Percentiles rank a stretch among this genome's conserved stretches.
These are phyloP conservation scores for Hypomyces rosellus DNA, from an alignment of 2,329 filamentous ascomycete species.

Conservation along the genomic window DNA sequence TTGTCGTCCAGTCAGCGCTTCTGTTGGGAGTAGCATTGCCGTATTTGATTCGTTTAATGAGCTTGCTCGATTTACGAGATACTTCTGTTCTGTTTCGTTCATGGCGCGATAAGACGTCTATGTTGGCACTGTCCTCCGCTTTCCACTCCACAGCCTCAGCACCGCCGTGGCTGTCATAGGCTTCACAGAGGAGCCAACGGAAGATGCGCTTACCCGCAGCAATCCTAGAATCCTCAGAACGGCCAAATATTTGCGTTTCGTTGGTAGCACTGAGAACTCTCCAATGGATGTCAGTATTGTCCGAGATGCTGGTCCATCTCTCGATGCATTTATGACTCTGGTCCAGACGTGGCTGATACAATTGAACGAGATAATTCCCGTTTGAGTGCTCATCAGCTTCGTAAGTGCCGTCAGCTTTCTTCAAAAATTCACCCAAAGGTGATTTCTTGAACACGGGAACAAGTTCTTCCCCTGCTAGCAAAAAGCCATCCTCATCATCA, in stretches of 20 bases:
- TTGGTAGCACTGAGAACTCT: constrained; percentile 7
- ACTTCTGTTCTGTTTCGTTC: neutral
- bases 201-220: constrained; percentile 12
- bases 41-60: constrained; percentile 18
- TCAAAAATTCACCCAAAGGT: too few relatives aligned
- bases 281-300: constrained; percentile 16
- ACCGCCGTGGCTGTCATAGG: constrained; percentile 20
- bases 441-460: too few relatives aligned
- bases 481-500: too few relatives aligned
- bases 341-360: too few relatives aligned
- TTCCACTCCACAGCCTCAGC: constrained; percentile 16
- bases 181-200: constrained; percentile 18
- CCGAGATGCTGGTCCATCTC: constrained; percentile 6
- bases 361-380: too few relatives aligned
- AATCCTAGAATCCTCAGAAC: constrained; percentile 7
- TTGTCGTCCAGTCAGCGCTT: neutral
- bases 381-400: too few relatives aligned
- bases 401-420: too few relatives aligned
- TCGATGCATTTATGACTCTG: constrained; percentile 8
- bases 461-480: too few relatives aligned
- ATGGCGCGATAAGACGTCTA: neutral
- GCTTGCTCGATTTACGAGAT: neutral
- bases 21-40: constrained; percentile 12
- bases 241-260: constrained; percentile 11
- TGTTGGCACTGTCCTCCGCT: constrained; percentile 9